A percentile compares a stretch with the other conserved stretches of the same genome.
These are phyloP conservation scores for Lactarius evosmus DNA, from an alignment of 768 basidiomycete genomes.

Conservation along the genomic window DNA sequence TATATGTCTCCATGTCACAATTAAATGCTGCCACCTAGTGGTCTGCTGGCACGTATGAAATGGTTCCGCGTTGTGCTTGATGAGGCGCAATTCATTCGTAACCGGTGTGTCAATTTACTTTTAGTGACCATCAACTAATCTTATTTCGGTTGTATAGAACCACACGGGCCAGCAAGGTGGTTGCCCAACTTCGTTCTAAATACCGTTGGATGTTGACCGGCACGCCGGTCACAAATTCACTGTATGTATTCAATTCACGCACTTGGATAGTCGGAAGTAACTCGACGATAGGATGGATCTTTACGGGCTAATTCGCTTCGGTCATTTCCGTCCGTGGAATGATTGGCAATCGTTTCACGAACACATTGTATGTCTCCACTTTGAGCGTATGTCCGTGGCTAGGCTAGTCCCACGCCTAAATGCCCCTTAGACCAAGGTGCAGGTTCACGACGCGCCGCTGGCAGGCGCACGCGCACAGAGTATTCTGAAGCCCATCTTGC, in stretches of 20 bases:
- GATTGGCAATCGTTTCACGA: constrained; percentile 67
- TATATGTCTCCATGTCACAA: not conserved
- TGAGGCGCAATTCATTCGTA: constrained; percentile 76
- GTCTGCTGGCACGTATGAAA: constrained; percentile 54
- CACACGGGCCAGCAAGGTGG: constrained; percentile 55
- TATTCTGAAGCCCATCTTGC: constrained; percentile 59
- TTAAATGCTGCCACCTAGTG: constrained; percentile 34
- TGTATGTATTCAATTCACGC: constrained; percentile 38
- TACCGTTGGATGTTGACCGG: constrained; percentile 81
- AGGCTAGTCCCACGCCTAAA: not conserved
- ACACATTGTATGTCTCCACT: constrained; percentile 43
- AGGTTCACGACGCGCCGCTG: constrained; percentile 54
- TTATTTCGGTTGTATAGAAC: constrained; percentile 34
- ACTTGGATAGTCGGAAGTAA: not conserved
- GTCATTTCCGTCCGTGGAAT: constrained; percentile 65
- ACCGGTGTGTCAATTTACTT: constrained; percentile 41
- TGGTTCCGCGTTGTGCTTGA: constrained; percentile 75
- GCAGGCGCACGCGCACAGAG: constrained; percentile 68
- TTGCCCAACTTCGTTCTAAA: constrained; percentile 57
- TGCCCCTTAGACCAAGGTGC: constrained; percentile 45
- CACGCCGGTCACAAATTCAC: constrained; percentile 69
- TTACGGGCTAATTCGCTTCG: constrained; percentile 68
- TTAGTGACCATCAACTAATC: not conserved
- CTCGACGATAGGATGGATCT: constrained; percentile 52
- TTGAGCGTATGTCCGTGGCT: not conserved